phyloP scores from a whole-genome alignment of 139 green algal species.

The Chlorella ohadii region DNA sequence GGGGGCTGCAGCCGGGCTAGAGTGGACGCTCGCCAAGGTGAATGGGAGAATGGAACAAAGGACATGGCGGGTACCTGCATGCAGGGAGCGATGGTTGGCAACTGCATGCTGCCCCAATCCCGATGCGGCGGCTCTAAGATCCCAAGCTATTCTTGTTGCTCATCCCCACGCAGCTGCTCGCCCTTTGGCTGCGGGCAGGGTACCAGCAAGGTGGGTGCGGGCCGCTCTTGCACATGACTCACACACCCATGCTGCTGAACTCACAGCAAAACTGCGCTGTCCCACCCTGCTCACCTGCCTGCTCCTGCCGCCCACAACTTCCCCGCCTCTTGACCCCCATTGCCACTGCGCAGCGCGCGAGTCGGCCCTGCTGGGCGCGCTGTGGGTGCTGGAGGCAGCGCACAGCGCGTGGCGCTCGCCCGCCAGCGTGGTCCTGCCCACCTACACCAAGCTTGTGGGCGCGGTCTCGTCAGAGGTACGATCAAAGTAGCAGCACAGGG shows the following conservation, averaged over 20 bases:
- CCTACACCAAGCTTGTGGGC: background rate
- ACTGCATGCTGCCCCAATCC: too few species aligned
- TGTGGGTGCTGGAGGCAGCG: conserved; percentile 1
- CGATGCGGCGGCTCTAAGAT: too few species aligned
- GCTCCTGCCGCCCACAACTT: background rate
- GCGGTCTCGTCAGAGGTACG: background rate
- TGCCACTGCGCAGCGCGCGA: background rate
- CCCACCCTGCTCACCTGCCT: background rate
- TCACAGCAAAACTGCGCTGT: too few species aligned
- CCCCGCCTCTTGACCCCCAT: too few species aligned
- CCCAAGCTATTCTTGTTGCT: too few species aligned
- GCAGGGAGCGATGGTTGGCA: too few species aligned
- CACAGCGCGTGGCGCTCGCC: background rate
- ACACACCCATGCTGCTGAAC: too few species aligned
- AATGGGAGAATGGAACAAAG: too few species aligned
- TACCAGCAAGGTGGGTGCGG: background rate
- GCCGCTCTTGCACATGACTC: background rate
- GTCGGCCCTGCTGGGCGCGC: background rate
- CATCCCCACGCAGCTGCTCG: conserved; percentile 13
- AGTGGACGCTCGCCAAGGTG: background rate
- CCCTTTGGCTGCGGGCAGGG: background rate
- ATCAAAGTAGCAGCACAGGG: background rate
- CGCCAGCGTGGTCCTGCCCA: background rate
- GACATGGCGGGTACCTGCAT: too few species aligned
- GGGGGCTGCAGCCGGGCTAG: background rate